Evolutionary conservation across 352 stramenopile species (phyloP).

Genomic region (Globisporangium uncinulatum): DNA sequence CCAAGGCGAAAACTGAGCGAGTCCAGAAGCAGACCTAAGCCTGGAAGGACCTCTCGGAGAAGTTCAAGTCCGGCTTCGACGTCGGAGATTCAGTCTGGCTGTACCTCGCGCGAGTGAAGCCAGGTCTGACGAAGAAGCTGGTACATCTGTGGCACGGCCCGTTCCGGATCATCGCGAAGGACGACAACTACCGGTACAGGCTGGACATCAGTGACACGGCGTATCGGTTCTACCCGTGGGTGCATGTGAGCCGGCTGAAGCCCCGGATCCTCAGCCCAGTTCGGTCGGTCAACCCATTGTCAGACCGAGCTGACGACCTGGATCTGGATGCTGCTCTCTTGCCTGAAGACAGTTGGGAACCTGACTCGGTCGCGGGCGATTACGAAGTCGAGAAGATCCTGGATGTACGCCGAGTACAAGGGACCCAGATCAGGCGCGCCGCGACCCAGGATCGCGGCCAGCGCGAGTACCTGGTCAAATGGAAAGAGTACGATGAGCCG

Average conservation of each 20-base stretch:
- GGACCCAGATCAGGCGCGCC: too few species aligned
- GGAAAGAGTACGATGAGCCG: neutral
- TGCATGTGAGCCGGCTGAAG: slow-evolving; percentile 20
- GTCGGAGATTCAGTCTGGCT: slow-evolving; percentile 4
- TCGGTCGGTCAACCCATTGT: too few species aligned
- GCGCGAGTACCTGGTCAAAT: neutral
- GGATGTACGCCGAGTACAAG: neutral
- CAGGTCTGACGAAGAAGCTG: slow-evolving; percentile 7
- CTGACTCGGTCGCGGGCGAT: neutral
- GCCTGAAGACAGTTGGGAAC: neutral
- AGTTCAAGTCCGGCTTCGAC: neutral
- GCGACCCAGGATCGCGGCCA: too few species aligned
- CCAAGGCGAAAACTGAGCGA: too few species aligned
- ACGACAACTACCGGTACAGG: slow-evolving; percentile 8
- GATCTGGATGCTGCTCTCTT: neutral
- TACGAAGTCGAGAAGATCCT: neutral
- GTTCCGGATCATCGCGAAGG: slow-evolving; percentile 18
- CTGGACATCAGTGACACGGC: neutral
- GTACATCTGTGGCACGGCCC: slow-evolving; percentile 19
- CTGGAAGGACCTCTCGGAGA: too few species aligned
- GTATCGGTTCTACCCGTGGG: slow-evolving; percentile 16
- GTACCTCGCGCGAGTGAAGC: neutral
- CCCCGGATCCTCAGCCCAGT: too few species aligned
- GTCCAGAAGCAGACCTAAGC: too few species aligned
- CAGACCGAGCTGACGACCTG: neutral